A percentile compares a stretch with the other conserved stretches of the same genome.
Conservation (phyloP, 495 filamentous ascomycete species). For the Pyrenula massariospora region DNA sequence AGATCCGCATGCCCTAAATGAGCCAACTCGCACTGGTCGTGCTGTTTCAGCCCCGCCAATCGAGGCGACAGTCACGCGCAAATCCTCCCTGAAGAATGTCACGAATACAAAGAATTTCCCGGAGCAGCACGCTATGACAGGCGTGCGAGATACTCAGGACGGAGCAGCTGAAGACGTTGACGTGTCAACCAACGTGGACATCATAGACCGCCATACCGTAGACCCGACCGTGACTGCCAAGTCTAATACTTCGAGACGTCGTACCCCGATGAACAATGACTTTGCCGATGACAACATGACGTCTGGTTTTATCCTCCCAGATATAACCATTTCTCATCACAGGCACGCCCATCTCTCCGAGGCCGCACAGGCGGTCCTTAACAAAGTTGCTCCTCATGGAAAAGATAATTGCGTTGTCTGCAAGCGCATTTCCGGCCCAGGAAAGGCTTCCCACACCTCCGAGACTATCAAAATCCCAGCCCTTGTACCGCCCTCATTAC, state of each 20-base stretch:
- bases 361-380: conserved; percentile 44
- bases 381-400: conserved; percentile 50
- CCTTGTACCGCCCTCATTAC: conserved; percentile 61
- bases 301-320: conserved; percentile 66
- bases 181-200: too few relatives aligned
- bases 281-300: conserved; percentile 51
- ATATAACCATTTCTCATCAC: conserved; percentile 44
- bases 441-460: conserved; percentile 20
- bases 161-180: conserved; percentile 16
- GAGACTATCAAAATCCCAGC: conserved; percentile 51
- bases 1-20: not conserved
- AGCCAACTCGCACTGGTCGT: too few relatives aligned
- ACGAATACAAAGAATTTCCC: too few relatives aligned
- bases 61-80: conserved; percentile 18
- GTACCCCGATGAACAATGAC: conserved; percentile 13
- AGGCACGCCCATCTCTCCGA: conserved; percentile 24
- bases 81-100: conserved; percentile 33
- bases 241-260: conserved; percentile 14
- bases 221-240: conserved; percentile 1
- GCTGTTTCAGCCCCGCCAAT: not conserved
- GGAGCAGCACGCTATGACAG: too few relatives aligned
- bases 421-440: conserved; percentile 30
- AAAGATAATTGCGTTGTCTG: conserved; percentile 66
- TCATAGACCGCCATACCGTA: not conserved
- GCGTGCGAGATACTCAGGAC: conserved; percentile 48